These are phyloP conservation scores for Coelastrella sp. DNA, from an alignment of 139 green algal species.

Conservation along the genomic window DNA sequence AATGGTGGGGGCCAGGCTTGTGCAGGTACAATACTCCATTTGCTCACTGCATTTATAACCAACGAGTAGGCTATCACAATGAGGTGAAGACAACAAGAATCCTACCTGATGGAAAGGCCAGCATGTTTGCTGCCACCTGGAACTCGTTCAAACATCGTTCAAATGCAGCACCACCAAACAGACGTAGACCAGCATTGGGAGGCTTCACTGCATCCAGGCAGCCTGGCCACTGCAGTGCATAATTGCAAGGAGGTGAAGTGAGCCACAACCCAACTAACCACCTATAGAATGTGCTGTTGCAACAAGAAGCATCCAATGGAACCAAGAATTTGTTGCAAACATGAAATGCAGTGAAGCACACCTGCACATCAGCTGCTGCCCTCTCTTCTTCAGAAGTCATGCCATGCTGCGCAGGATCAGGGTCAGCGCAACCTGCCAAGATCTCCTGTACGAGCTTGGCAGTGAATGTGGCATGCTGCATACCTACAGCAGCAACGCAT, in stretches of 20 bases:
- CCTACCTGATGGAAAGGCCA: conserved; percentile 83
- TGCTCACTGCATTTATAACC: too few species aligned
- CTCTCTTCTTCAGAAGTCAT: conserved; percentile 87
- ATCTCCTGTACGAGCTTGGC: conserved; percentile 66
- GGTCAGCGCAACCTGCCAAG: conserved; percentile 75
- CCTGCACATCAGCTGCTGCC: conserved; percentile 45
- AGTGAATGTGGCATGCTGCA: conserved; percentile 54
- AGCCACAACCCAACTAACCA: too few species aligned
- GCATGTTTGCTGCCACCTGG: conserved; percentile 72
- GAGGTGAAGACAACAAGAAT: background rate
- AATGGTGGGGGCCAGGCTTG: too few species aligned
- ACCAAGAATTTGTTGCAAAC: too few species aligned
- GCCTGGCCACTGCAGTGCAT: conserved; percentile 81
- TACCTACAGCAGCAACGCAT: conserved; percentile 44
- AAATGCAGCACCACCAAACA: conserved; percentile 94
- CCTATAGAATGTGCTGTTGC: too few species aligned
- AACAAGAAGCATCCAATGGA: too few species aligned
- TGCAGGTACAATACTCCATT: too few species aligned
- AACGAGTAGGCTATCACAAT: too few species aligned
- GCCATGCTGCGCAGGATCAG: conserved; percentile 83
- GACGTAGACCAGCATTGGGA: conserved; percentile 79
- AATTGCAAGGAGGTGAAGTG: too few species aligned
- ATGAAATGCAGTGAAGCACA: background rate
- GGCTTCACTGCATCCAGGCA: conserved; percentile 57
- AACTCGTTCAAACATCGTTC: conserved; percentile 93